Evolutionary conservation across 2,329 filamentous ascomycete species (phyloP).

Genomic region (Aspergillus unguis): DNA sequence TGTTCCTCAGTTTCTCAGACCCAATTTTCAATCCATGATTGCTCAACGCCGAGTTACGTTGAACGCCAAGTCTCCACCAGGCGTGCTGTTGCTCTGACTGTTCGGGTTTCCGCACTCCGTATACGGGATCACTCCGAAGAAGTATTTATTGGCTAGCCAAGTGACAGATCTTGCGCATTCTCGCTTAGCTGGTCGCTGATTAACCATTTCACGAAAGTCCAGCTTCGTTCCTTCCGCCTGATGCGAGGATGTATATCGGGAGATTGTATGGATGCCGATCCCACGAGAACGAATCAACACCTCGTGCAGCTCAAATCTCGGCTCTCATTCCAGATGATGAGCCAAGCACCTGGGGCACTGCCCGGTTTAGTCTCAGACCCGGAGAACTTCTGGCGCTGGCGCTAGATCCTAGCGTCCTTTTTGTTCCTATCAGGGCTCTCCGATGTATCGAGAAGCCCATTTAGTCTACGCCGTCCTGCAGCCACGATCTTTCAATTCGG

Average conservation of each 20-base stretch:
- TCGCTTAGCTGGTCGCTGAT: background rate
- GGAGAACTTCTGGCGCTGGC: conserved; percentile 2
- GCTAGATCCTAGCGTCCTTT: conserved; percentile 10
- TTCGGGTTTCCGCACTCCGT: too few relatives aligned
- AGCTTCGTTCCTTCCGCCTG: background rate
- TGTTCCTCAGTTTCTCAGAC: too few relatives aligned
- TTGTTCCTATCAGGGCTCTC: conserved; percentile 8
- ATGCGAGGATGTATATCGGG: background rate
- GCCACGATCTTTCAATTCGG: conserved; percentile 3
- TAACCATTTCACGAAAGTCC: background rate
- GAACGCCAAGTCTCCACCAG: too few relatives aligned
- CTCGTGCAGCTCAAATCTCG: background rate
- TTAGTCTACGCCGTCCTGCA: background rate
- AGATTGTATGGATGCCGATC: background rate
- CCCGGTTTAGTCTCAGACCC: background rate
- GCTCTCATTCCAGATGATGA: background rate
- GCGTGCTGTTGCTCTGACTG: too few relatives aligned
- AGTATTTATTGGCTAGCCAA: too few relatives aligned
- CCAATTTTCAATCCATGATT: too few relatives aligned
- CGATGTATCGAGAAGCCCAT: conserved; percentile 10
- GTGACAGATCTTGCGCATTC: too few relatives aligned
- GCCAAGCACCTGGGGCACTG: background rate
- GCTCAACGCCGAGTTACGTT: too few relatives aligned
- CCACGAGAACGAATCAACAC: background rate
- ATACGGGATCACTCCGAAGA: too few relatives aligned